phyloP scores from a whole-genome alignment of 352 stramenopile species.

The Pythium grandisporangium region DNA sequence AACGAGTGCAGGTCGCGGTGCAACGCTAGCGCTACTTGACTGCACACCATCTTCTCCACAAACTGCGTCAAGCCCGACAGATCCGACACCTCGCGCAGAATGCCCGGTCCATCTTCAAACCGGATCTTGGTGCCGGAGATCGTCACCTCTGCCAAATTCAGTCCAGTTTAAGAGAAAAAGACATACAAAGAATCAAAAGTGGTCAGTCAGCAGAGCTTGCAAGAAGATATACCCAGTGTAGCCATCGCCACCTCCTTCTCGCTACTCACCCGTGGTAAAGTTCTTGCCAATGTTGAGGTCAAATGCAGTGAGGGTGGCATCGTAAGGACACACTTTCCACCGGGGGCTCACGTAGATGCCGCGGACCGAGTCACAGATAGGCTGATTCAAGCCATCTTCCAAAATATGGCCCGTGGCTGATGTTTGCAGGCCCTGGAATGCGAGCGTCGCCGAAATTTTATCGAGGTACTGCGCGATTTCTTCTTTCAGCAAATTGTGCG shows the following conservation, averaged over 20 bases:
- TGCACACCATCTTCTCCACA: conserved; percentile 68
- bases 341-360: conserved; percentile 66
- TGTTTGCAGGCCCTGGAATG: conserved; percentile 42
- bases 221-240: no score
- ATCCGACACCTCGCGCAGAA: conserved; percentile 47
- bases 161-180: no score
- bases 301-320: conserved; percentile 71
- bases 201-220: no score
- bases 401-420: conserved; percentile 55
- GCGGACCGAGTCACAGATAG: conserved; percentile 75
- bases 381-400: conserved; percentile 68
- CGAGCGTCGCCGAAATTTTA: conserved; percentile 47
- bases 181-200: not conserved
- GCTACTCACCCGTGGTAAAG: conserved; percentile 59
- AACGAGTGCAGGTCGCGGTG: conserved; percentile 65
- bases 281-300: conserved; percentile 81
- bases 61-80: conserved; percentile 52
- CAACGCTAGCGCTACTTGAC: conserved; percentile 57
- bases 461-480: conserved; percentile 69
- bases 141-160: conserved; percentile 68
- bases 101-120: conserved; percentile 50
- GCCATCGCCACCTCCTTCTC: no score
- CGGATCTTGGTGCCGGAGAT: conserved; percentile 71
- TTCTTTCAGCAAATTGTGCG: conserved; percentile 73
- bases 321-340: conserved; percentile 75